These are phyloP conservation scores for Metrosideros polymorpha DNA, from an alignment of 441 rosid genomes.

Conservation along the genomic window DNA sequence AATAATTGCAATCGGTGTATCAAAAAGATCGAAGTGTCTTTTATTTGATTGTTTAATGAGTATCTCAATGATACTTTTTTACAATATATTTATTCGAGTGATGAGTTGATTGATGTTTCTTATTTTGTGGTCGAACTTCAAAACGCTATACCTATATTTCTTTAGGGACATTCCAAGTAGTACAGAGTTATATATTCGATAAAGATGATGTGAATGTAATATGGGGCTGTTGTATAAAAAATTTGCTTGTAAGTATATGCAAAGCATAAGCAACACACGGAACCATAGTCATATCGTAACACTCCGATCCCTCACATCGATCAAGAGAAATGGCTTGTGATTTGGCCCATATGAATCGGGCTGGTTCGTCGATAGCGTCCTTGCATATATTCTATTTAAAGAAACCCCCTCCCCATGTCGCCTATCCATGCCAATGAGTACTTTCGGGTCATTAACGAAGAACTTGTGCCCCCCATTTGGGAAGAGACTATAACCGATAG, in stretches of 20 bases:
- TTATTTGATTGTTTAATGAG: background rate
- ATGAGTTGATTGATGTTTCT: background rate
- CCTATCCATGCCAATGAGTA: background rate
- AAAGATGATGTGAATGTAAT: background rate
- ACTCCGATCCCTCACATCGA: accelerated
- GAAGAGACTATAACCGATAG: background rate
- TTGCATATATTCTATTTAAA: background rate
- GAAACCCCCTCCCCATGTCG: background rate
- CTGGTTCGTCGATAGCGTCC: background rate
- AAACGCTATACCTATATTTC: background rate
- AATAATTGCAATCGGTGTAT: accelerated
- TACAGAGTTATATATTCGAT: background rate
- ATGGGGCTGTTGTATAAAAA: accelerated
- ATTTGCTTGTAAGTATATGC: background rate
- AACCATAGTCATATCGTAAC: background rate
- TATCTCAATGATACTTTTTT: accelerated
- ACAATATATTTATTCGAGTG: accelerated
- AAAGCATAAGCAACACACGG: background rate
- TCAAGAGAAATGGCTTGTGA: background rate
- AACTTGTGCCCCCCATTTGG: background rate
- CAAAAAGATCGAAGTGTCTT: background rate
- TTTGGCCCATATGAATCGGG: background rate
- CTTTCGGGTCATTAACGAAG: background rate
- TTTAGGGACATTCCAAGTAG: too few species aligned
- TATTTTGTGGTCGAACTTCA: background rate